Evolutionary conservation across 2,329 filamentous ascomycete species (phyloP).

Genomic region (Monosporascus sp.): DNA sequence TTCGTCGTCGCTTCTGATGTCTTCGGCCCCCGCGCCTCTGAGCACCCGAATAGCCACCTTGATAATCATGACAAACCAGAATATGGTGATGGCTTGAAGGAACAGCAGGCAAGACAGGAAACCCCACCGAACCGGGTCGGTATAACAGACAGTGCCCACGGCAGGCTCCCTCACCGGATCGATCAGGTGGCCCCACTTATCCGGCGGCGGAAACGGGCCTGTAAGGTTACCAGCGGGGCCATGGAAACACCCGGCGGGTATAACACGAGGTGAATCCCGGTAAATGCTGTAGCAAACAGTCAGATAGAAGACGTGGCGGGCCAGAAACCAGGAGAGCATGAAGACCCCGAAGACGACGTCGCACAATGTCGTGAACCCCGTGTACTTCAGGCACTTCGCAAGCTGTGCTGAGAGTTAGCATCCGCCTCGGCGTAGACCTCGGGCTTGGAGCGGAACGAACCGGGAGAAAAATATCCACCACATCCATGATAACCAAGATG

Average conservation of each 20-base stretch:
- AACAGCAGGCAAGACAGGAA: conserved; percentile 75
- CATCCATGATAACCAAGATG: conserved; percentile 87
- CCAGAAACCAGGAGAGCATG: conserved; percentile 76
- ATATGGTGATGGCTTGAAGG: conserved; percentile 72
- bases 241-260: conserved; percentile 67
- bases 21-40: conserved; percentile 71
- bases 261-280: conserved; percentile 55
- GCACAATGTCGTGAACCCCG: conserved; percentile 69
- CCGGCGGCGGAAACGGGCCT: conserved; percentile 48
- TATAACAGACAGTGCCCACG: conserved; percentile 75
- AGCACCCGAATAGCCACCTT: conserved; percentile 78
- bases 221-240: conserved; percentile 50
- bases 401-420: conserved; percentile 42
- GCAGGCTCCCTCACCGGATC: conserved; percentile 65
- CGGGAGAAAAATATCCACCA: conserved; percentile 82
- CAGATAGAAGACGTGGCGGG: conserved; percentile 76
- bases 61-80: conserved; percentile 88
- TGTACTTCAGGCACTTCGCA: conserved; percentile 91
- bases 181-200: conserved; percentile 57
- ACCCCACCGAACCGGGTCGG: conserved; percentile 63
- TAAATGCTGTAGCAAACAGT: conserved; percentile 80
- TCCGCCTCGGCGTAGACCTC: not conserved
- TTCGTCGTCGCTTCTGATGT: conserved; percentile 83
- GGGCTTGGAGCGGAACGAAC: conserved; percentile 45
- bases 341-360: conserved; percentile 82